Conservation (phyloP, 2,329 filamentous ascomycete species). For the Arthroderma sp. region DNA sequence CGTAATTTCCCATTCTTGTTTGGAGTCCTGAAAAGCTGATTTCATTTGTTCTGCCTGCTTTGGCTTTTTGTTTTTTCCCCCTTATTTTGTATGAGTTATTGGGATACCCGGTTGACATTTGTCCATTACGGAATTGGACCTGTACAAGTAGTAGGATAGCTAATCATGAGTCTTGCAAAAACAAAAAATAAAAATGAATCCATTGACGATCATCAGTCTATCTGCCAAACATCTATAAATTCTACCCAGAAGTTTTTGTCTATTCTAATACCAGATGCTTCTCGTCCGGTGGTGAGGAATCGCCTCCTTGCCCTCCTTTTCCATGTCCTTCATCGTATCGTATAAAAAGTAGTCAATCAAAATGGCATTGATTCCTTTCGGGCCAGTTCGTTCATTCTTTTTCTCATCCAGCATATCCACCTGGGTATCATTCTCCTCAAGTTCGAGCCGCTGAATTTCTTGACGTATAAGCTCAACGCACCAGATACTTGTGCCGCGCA, state of each 20-base stretch:
- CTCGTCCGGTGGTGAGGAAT: slow-evolving; percentile 79
- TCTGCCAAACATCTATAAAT: background rate
- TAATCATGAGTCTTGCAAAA: too few relatives aligned
- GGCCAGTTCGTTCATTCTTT: slow-evolving; percentile 1
- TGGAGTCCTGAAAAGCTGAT: too few relatives aligned
- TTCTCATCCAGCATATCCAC: slow-evolving; percentile 7
- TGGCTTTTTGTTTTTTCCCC: too few relatives aligned
- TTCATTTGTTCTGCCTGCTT: too few relatives aligned
- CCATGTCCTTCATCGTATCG: slow-evolving; percentile 79
- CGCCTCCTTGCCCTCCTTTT: slow-evolving; percentile 41
- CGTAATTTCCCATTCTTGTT: too few relatives aligned
- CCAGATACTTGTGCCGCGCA: slow-evolving; percentile 91
- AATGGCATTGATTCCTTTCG: slow-evolving; percentile 57
- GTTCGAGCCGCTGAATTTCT: slow-evolving; percentile 47
- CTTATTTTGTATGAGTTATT: too few relatives aligned
- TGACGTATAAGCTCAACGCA: slow-evolving; percentile 77
- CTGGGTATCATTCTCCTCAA: slow-evolving; percentile 4
- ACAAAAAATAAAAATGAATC: too few relatives aligned
- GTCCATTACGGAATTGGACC: too few relatives aligned
- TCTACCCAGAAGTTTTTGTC: slow-evolving; percentile 3
- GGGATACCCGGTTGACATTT: too few relatives aligned
- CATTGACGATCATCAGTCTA: too few relatives aligned
- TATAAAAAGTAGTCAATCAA: slow-evolving; percentile 97
- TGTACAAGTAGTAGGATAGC: too few relatives aligned
- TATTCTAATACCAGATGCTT: slow-evolving; percentile 75